Evolutionary conservation across 1,139 yeast species (phyloP), one percentile per base, ranked within the genome.

Genomic region (Debaryomyces subglobosus): DNA sequence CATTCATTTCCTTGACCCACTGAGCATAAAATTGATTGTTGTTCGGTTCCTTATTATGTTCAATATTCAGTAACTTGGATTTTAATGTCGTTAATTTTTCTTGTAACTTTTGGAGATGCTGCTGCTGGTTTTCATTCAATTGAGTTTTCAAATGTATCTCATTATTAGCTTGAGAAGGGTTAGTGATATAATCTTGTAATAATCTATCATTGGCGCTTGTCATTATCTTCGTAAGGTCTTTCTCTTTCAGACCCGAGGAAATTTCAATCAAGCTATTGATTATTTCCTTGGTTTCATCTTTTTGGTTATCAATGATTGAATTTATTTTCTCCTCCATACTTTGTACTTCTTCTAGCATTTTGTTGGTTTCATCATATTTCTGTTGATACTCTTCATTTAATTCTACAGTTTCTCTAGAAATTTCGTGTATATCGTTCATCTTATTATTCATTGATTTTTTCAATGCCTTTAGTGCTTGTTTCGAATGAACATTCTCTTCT

Each of bases 1-100:
- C 65, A 43, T 62, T 68, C 60, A 67, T 59, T 36, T 64, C 66
- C 42, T 62, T 60, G 33, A 67, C 58, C 74, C 72, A 69, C 46
- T 64, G 64, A 21, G 71, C 72, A 39, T 52, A 59, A 29, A 53
- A 47, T 25, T 67, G 65, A 44, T 44, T 52, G 10, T 30, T 37
- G 21, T 29, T 41, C 9, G 48, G 45, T 16, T 23, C 39, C 38
- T 49, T 39, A 29, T 24, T 27, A 15, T 47, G 45, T 15, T 45
- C 37, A 15, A 43, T 32, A 38, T 37, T 32, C 32, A 43, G 39
- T 6, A 46, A 23, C 1, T 37, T 44, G 9, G 39, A 10, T 21
- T 39, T 44, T 34, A 55, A 44, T 21, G 51, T 47, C 12, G 30
- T 30, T 32, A 38, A 27, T 36, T 51, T 50, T 12, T 30, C 37